Percentiles rank a stretch among this genome's conserved stretches.
These are phyloP conservation scores for Hymenoscyphus fraxineus DNA, from an alignment of 2,329 filamentous ascomycete genomes.

Conservation along the genomic window DNA sequence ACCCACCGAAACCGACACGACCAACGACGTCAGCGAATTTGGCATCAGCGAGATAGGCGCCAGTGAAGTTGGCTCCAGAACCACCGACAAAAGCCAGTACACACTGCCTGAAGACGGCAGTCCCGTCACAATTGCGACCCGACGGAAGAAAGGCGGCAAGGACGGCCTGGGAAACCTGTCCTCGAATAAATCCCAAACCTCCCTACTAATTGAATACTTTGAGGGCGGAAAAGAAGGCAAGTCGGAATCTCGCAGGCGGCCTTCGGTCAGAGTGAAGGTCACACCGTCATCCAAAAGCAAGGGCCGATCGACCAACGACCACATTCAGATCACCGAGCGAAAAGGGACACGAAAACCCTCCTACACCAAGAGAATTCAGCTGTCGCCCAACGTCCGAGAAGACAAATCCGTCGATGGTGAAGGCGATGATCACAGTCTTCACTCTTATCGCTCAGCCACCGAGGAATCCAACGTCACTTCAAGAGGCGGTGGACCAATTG, in stretches of 20 bases:
- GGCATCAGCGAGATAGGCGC: constrained; percentile 53
- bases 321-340: constrained; percentile 82
- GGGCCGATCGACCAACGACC: constrained; percentile 55
- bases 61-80: constrained; percentile 60
- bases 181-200: constrained; percentile 62
- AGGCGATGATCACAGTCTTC: constrained; percentile 60
- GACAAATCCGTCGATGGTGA: constrained; percentile 47
- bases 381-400: constrained; percentile 44
- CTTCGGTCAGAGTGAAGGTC: constrained; percentile 69
- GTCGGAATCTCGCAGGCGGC: constrained; percentile 55
- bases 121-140: constrained; percentile 86
- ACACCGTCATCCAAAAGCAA: constrained; percentile 57
- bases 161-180: constrained; percentile 47
- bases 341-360: constrained; percentile 69
- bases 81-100: constrained; percentile 66
- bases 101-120: constrained; percentile 83
- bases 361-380: constrained; percentile 64
- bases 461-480: constrained; percentile 74
- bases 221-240: constrained; percentile 59
- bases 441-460: constrained; percentile 72
- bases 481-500: constrained; percentile 66
- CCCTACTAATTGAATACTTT: constrained; percentile 73
- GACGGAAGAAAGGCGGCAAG: constrained; percentile 55
- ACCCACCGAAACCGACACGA: constrained; percentile 67
- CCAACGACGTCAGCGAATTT: constrained; percentile 50